These are phyloP conservation scores for Allantophomopsis lycopodina DNA, from an alignment of 2,329 filamentous ascomycete genomes.

Conservation along the genomic window DNA sequence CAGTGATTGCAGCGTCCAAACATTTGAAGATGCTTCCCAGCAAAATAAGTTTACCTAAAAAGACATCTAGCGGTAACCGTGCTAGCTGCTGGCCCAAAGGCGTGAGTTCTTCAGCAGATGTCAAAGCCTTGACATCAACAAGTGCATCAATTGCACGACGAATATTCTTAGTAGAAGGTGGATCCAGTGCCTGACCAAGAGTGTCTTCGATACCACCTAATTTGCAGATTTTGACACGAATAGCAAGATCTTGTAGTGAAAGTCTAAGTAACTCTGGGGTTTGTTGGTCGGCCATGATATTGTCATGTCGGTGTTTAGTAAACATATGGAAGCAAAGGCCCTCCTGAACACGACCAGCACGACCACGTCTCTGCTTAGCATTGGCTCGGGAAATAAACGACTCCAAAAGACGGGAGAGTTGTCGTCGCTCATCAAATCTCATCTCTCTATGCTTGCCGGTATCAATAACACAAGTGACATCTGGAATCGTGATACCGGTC, in stretches of 20 bases:
- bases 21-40: slow-evolving; percentile 80
- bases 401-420: slow-evolving; percentile 81
- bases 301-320: slow-evolving; percentile 78
- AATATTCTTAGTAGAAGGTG: slow-evolving; percentile 85
- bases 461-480: slow-evolving; percentile 94
- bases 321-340: slow-evolving; percentile 95
- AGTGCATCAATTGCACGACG: slow-evolving; percentile 84
- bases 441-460: slow-evolving; percentile 96
- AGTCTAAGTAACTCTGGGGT: slow-evolving; percentile 92
- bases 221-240: slow-evolving; percentile 95
- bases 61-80: slow-evolving; percentile 81
- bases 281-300: slow-evolving; percentile 77
- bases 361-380: slow-evolving; percentile 84
- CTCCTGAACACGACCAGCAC: slow-evolving; percentile 89
- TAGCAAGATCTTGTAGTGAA: slow-evolving; percentile 86
- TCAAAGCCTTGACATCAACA: slow-evolving; percentile 84
- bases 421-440: slow-evolving; percentile 86
- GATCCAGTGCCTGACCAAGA: slow-evolving; percentile 74
- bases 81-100: slow-evolving; percentile 77
- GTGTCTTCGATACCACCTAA: slow-evolving; percentile 88
- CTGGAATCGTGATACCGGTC: slow-evolving; percentile 95
- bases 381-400: slow-evolving; percentile 94
- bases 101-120: slow-evolving; percentile 68
- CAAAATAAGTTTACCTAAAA: slow-evolving; percentile 85
- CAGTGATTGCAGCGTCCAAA: slow-evolving; percentile 80